Evolutionary conservation across 2,329 filamentous ascomycete species (phyloP), one percentile per base, ranked within the genome.

Genomic region (Colletotrichum sidae): DNA sequence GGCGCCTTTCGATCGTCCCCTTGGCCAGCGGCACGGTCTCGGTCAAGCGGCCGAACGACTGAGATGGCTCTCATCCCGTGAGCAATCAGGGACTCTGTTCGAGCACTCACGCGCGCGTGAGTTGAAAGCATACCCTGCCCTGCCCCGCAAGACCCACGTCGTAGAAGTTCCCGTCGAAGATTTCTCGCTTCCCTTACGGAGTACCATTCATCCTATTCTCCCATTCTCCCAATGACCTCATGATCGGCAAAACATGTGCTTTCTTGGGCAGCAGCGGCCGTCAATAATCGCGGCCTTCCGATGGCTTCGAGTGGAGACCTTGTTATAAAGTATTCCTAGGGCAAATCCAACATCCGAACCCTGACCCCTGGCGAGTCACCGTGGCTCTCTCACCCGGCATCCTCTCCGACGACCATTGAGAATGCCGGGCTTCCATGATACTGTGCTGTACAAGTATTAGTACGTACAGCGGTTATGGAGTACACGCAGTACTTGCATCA

Each of bases 241-340:
- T 67, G 61, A 67, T 67, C 61, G 61, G 46, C 65, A 45, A 12
- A 17, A 39, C 51, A 52, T 17, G 35, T 41, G 4, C 65, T 56
- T 11, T 50, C 38, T 56, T 57, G 39, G 65, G 65, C 51, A 65
- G 45, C 17, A n/a, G 41, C 35, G 41, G 53, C 65, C 65, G 65
- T 50, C 65, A 65, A 67, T 67, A 67, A 60, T 52, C 46, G 62
- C 53, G 62, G 58, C 58, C 56, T 53, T 52, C 62, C 47, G 34
- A 57, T 39, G 44, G 56, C 57, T 56, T 41, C 51, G 50, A 25
- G 46, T 62, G 62, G 58, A 45, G 46, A 57, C 60, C 45, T 62
- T 56, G 25, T 25, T 25, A 42, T 35, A 45, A 52, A 25, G 57
- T 46, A 33, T 65, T 38, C 58, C 62, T 35, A 56, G 52, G 58